Conservation (phyloP, 2,329 filamentous ascomycete genomes). For the Fusarium newnesense region DNA sequence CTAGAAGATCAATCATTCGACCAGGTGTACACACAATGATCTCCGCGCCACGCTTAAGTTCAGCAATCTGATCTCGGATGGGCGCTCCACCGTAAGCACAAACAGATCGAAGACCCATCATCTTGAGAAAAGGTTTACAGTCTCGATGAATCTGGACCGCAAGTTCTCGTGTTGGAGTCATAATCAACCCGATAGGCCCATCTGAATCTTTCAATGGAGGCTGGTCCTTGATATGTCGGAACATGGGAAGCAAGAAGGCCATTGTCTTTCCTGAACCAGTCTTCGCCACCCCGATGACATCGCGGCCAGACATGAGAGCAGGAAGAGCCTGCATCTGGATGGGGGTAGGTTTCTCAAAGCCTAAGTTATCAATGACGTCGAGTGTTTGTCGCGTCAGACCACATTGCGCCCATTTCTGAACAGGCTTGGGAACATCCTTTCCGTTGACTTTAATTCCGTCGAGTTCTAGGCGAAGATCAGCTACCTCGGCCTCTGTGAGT, state of each 20-base stretch:
- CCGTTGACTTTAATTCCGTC: constrained; percentile 96
- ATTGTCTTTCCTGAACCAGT: constrained; percentile 98
- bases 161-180: constrained; percentile 94
- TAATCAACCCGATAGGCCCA: constrained; percentile 86
- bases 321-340: constrained; percentile 97
- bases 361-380: constrained; percentile 83
- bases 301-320: constrained; percentile 93
- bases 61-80: constrained; percentile 97
- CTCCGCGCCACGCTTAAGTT: constrained; percentile 93
- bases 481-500: constrained; percentile 86
- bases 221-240: constrained; percentile 97
- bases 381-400: constrained; percentile 87
- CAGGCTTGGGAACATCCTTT: constrained; percentile 88
- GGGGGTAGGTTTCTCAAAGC: constrained; percentile 88
- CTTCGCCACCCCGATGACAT: constrained; percentile 96
- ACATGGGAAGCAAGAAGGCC: constrained; percentile 95
- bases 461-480: constrained; percentile 83
- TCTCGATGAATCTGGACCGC: constrained; percentile 94
- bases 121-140: constrained; percentile 93
- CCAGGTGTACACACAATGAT: constrained; percentile 96
- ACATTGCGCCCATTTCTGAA: constrained; percentile 96
- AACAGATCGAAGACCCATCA: constrained; percentile 83
- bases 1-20: constrained; percentile 93
- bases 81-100: constrained; percentile 95
- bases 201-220: constrained; percentile 82